Conservation (phyloP, 2,329 filamentous ascomycete genomes). For the Rutstroemia sp. region DNA sequence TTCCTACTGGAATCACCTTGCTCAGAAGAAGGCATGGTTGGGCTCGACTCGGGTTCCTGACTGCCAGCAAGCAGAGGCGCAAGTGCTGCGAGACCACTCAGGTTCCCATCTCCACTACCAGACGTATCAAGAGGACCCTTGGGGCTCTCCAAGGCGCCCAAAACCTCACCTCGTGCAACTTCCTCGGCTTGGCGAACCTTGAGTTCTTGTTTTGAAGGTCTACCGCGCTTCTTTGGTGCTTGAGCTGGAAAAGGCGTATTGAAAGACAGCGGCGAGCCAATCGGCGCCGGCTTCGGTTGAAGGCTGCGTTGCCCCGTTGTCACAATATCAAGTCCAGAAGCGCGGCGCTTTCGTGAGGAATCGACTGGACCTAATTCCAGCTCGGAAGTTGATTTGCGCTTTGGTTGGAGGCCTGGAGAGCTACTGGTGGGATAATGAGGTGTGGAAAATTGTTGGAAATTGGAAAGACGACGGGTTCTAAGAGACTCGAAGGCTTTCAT, state of each 20-base stretch:
- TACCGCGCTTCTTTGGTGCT: conserved; percentile 24
- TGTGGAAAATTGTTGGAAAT: background rate
- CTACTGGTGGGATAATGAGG: background rate
- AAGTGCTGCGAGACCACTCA: background rate
- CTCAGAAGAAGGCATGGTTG: background rate
- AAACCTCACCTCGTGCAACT: conserved; percentile 22
- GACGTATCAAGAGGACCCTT: background rate
- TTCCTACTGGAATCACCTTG: conserved; percentile 18
- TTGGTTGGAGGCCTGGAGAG: conserved; percentile 12
- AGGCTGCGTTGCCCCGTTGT: conserved; percentile 17
- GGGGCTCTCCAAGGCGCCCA: conserved; percentile 16
- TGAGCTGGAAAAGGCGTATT: conserved; percentile 11
- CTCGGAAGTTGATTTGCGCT: conserved; percentile 22
- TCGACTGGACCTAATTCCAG: conserved; percentile 13
- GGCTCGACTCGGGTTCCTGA: background rate
- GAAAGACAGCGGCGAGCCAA: conserved; percentile 20
- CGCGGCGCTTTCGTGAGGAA: conserved; percentile 20
- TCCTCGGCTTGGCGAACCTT: conserved; percentile 22
- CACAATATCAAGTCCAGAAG: conserved; percentile 16
- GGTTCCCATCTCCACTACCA: conserved; percentile 8
- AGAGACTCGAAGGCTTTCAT: conserved; percentile 22
- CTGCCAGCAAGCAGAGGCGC: background rate
- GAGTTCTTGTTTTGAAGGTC: conserved; percentile 27
- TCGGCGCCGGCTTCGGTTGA: conserved; percentile 23
- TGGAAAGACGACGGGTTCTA: background rate